phyloP scores from a whole-genome alignment of 2,329 filamentous ascomycete genomes.

The Venturia nashicola region DNA sequence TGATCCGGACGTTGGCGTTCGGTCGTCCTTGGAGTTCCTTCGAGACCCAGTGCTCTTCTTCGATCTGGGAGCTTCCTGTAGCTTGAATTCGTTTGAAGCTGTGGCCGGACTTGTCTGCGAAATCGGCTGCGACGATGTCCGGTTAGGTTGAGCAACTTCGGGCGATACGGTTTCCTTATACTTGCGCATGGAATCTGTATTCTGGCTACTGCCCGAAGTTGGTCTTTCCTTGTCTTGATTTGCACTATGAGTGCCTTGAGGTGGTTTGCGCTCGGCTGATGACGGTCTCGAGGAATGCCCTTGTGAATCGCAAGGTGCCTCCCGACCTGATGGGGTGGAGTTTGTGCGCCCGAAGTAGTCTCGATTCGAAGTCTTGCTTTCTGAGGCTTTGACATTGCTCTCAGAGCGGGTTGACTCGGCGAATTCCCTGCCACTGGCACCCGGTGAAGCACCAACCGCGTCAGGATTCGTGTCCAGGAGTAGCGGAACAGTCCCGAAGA shows the following conservation, averaged over 20 bases:
- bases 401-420: constrained; percentile 2
- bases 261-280: constrained; percentile 31
- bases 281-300: constrained; percentile 28
- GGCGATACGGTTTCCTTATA: constrained; percentile 21
- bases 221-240: constrained; percentile 74
- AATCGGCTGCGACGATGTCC: not conserved
- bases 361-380: constrained; percentile 19
- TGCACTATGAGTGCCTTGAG: constrained; percentile 72
- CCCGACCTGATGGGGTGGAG: not conserved
- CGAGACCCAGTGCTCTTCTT: constrained; percentile 30
- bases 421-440: constrained; percentile 5
- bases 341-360: constrained; percentile 25
- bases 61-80: constrained; percentile 68
- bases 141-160: not conserved
- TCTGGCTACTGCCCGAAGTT: constrained; percentile 40
- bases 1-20: not conserved
- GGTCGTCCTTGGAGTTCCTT: constrained; percentile 3
- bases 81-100: constrained; percentile 43
- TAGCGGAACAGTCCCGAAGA: constrained; percentile 36
- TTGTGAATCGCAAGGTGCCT: constrained; percentile 13
- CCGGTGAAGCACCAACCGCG: constrained; percentile 11
- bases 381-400: constrained; percentile 10
- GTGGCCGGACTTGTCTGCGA: constrained; percentile 11
- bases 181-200: constrained; percentile 42
- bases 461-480: constrained; percentile 37